Evolutionary conservation across 306 rosid genomes (phyloP), one percentile per base, ranked within the genome.

Genomic region (Sesbania bispinosa): DNA sequence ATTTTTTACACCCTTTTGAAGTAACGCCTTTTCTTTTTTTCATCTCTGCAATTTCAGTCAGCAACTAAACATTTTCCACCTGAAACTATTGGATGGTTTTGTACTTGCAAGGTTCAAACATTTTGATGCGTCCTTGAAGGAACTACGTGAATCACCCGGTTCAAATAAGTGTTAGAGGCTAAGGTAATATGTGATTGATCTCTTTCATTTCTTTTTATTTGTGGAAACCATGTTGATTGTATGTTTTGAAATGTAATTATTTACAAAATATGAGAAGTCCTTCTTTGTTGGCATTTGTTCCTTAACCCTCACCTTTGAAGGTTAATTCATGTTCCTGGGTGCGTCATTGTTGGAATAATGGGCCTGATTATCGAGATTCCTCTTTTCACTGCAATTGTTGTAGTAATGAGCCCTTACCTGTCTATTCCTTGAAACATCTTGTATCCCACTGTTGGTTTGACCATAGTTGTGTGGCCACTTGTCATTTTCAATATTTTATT

Each of bases 361-460:
- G 96, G 96, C 33, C 69, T 90, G 26, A 50, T 85, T n/a, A 78
- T 90, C 2, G 90, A 87, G 78, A 83, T 90, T 82, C 90, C 96
- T 10, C 64, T 82, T 20, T 90, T 72, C 81, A 84, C 90, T 48
- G 84, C 82, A 70, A 90, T 90, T 80, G 93, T 88, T 41, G 21
- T 90, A 66, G 81, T 79, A 2, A 90, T 87, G 85, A 90, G 96
- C 82, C 96, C 96, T 3, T 90, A 73, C 67, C 66, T 90, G 79
- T 10, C 97, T 96, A 53, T 92, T 92, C 82, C 96, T 87, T 36
- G 97, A 92, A 84, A 84, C 88, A 45, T 96, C 87, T 61, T 92
- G 97, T 79, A 79, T 92, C 61, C 97, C 7, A 79, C 89, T 75
- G 96, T 96, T 71, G 97, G 97, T 53, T 81, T 92, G 85, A 87